These are phyloP conservation scores for Cyclaneusma minus DNA, from an alignment of 2,329 filamentous ascomycete species.

Conservation along the genomic window DNA sequence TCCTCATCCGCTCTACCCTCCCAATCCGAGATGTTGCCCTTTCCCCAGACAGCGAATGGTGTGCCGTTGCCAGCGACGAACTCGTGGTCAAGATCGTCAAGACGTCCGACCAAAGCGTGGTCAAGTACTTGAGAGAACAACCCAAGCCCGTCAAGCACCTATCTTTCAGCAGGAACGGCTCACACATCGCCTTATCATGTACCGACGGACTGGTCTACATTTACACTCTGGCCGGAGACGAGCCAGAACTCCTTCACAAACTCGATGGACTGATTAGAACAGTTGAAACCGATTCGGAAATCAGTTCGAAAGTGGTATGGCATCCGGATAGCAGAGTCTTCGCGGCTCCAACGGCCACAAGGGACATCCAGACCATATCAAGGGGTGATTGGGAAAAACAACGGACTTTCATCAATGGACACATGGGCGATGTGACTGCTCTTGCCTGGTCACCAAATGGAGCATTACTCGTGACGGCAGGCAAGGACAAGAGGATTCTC, in stretches of 20 bases:
- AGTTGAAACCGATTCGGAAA: slow-evolving; percentile 62
- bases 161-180: slow-evolving; percentile 69
- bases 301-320: slow-evolving; percentile 65
- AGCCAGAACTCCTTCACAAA: slow-evolving; percentile 68
- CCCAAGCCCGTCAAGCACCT: slow-evolving; percentile 80
- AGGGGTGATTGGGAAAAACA: slow-evolving; percentile 81
- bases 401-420: slow-evolving; percentile 57
- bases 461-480: slow-evolving; percentile 61
- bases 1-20: slow-evolving; percentile 70
- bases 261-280: slow-evolving; percentile 74
- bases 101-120: slow-evolving; percentile 58
- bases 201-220: slow-evolving; percentile 83
- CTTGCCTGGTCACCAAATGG: slow-evolving; percentile 92
- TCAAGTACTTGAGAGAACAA: slow-evolving; percentile 72
- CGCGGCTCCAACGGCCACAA: slow-evolving; percentile 65
- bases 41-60: slow-evolving; percentile 71
- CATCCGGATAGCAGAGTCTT: slow-evolving; percentile 91
- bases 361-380: slow-evolving; percentile 79
- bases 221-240: slow-evolving; percentile 65
- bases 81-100: slow-evolving; percentile 81
- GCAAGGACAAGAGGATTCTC: slow-evolving; percentile 51
- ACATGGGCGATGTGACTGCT: slow-evolving; percentile 73
- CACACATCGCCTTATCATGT: slow-evolving; percentile 64
- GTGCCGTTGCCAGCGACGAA: slow-evolving; percentile 93
- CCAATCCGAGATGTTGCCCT: slow-evolving; percentile 77